Base-by-base conservation (phyloP, 768 basidiomycete species). In the Tulasnella calospora region DNA sequence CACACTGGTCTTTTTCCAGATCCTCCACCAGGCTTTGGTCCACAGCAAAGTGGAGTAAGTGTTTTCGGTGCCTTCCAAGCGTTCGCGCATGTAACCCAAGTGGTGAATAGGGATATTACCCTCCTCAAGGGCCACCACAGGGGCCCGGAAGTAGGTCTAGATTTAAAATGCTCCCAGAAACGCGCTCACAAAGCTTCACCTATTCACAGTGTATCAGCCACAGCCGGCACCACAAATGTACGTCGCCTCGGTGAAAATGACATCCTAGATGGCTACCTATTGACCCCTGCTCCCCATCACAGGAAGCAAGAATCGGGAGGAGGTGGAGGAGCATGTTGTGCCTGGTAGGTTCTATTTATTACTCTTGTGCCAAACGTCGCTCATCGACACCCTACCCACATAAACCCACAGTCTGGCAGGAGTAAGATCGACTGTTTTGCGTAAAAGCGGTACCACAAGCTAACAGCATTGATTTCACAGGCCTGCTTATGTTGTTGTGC, bases 291-390 rank as follows among this genome's bases (percentile, higher is more conserved):
- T 6, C 5, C n/a, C 0, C 17, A 36, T 73, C 41, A 71, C 12
- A 73, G 71, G 33, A 73, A 73, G 36, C 40, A 73, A 47, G 71
- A 73, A 1, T 73, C 71, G 15, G 71, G 71, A 73, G 40, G 40
- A 73, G 71, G 71, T 5, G 71, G 71, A 73, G 71, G 71, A 73
- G 46, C n/a, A 47, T 41, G 36, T 21, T 38, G 35, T 73, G 71
- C 71, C 21, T 73, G 71, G 71, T 73, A 33, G 12, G 71, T 73
- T 33, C n/a, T 12, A 27, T 27, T 67, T 6, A 12, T 67, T 30
- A 27, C 3, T 33, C 30, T 27, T 61, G 3, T 33, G 7, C 17
- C 13, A 0, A 19, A 67, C 10, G 13, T 27, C 12, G 61, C 33
- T 19, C 19, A 19, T 44, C 17, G 44, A 44, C 61, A 17, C 15